Conservation (phyloP, 108 stramenopile genomes). For the Craspedostauros australis region DNA sequence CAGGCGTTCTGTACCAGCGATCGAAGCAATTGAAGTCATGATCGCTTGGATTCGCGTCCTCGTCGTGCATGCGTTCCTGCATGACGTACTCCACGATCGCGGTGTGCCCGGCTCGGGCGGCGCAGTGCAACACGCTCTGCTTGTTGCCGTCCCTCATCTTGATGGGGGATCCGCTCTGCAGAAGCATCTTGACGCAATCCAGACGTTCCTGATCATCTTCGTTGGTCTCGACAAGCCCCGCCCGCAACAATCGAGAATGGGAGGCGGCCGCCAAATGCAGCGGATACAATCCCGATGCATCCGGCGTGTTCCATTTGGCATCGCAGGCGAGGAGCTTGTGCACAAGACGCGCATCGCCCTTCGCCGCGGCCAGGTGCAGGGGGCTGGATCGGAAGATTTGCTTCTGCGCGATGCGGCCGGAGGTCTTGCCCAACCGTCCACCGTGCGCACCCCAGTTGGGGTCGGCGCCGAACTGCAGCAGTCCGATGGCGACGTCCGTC, state of each 20-base stretch:
- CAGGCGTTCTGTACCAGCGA: conserved; percentile 63
- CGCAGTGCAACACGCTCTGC: conserved; percentile 70
- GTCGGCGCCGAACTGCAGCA: conserved; percentile 56
- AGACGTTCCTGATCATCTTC: conserved; percentile 45
- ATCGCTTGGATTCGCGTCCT: conserved; percentile 4
- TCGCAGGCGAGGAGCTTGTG: conserved; percentile 37
- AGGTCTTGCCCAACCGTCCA: conserved; percentile 41
- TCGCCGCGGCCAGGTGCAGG: conserved; percentile 64
- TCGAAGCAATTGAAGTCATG: conserved; percentile 44
- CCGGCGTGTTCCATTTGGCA: conserved; percentile 57
- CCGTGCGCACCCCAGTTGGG: conserved; percentile 46
- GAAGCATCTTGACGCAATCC: conserved; percentile 49
- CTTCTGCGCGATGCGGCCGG: conserved; percentile 25
- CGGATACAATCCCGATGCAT: conserved; percentile 65
- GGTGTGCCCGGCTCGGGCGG: conserved; percentile 63
- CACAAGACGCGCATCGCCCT: conserved; percentile 45
- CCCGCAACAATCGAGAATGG: conserved; percentile 5
- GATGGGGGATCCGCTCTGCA: conserved; percentile 45
- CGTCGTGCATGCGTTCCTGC: conserved; percentile 22
- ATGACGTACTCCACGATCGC: conserved; percentile 40
- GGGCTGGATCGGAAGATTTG: conserved; percentile 49
- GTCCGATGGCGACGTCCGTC: conserved; percentile 34
- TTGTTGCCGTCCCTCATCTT: conserved; percentile 78
- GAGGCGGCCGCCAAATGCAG: conserved; percentile 72
- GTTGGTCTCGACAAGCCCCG: conserved; percentile 2